Evolutionary conservation across 768 basidiomycete species (phyloP).

Genomic region (Agaricus blazei): DNA sequence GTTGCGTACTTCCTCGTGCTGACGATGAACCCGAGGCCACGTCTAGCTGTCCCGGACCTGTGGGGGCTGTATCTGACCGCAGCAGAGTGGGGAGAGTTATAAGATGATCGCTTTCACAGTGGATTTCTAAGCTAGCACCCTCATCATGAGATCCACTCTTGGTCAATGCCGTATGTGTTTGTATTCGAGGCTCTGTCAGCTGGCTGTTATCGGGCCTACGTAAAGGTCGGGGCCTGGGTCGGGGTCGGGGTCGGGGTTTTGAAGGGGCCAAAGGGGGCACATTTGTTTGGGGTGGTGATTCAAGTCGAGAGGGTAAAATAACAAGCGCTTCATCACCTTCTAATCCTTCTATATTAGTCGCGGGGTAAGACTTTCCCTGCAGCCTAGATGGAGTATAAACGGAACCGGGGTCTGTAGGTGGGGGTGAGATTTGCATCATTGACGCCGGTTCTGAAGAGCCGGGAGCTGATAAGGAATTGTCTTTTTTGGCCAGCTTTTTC

Average conservation of each 20-base stretch:
- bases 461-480: neutral
- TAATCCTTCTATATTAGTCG: neutral
- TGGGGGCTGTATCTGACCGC: too few species aligned
- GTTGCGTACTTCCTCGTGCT: too few species aligned
- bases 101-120: too few species aligned
- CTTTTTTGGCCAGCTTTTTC: conserved; percentile 15
- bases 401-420: neutral
- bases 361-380: neutral
- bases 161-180: too few species aligned
- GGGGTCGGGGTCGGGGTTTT: conserved; percentile 17
- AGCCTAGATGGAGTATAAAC: neutral
- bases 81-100: too few species aligned
- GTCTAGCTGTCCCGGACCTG: too few species aligned
- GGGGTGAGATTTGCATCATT: neutral
- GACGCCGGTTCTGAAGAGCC: neutral
- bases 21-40: too few species aligned
- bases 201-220: conserved; percentile 19
- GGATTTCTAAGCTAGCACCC: too few species aligned
- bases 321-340: neutral
- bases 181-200: neutral
- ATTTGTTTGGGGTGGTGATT: too few species aligned
- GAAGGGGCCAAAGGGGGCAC: neutral
- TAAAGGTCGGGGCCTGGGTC: conserved; percentile 14
- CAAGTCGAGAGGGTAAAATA: neutral
- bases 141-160: too few species aligned